Conservation (phyloP, 345 rosid genomes). For the Eucalyptus guilfoylei region DNA sequence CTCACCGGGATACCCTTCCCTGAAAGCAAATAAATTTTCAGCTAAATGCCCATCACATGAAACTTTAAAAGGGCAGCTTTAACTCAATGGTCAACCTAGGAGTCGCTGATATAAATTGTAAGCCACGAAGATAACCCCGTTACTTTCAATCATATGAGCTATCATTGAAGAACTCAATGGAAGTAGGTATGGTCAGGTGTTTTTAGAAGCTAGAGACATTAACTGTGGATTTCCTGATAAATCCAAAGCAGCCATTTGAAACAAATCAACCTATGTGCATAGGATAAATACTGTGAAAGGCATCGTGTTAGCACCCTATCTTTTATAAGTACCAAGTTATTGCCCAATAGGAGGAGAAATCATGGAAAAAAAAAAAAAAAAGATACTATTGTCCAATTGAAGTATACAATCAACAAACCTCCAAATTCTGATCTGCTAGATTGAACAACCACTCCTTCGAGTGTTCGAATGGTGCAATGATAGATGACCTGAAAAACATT, state of each 20-base stretch:
- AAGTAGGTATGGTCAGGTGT: neutral
- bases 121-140: neutral
- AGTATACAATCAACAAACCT: slow-evolving; percentile 32
- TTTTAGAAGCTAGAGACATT: neutral
- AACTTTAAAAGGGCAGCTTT: neutral
- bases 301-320: neutral
- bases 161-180: neutral
- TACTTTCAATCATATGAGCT: neutral
- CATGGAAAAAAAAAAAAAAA: neutral
- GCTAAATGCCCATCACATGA: neutral
- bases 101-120: neutral
- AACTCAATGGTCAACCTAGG: neutral
- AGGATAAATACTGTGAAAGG: neutral
- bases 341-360: neutral
- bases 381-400: neutral
- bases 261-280: neutral
- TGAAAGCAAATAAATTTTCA: slow-evolving; percentile 3
- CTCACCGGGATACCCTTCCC: slow-evolving; percentile 75
- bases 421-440: slow-evolving; percentile 68
- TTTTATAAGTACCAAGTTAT: neutral
- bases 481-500: slow-evolving; percentile 42
- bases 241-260: neutral
- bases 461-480: slow-evolving; percentile 80
- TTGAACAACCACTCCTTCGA: slow-evolving; percentile 75
- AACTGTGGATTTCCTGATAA: neutral